These are phyloP conservation scores for Dionaea muscipula DNA, from an alignment of 179 eudicot species.

Conservation along the genomic window DNA sequence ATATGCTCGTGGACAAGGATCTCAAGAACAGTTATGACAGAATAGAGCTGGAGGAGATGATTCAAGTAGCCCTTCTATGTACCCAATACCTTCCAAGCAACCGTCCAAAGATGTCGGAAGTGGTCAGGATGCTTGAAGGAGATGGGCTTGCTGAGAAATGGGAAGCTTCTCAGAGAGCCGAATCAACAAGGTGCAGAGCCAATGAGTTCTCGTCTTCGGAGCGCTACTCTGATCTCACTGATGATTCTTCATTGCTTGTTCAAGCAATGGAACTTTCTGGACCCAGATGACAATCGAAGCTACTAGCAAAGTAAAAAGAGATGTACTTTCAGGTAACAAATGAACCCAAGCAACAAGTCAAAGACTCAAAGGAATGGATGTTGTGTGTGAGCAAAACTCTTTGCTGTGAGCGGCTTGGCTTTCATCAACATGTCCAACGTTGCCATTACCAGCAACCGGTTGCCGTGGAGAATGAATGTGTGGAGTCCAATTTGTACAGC, in stretches of 20 bases:
- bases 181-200: conserved; percentile 44
- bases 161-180: conserved; percentile 83
- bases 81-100: conserved; percentile 63
- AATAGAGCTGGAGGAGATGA: conserved; percentile 77
- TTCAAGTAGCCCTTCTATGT: conserved; percentile 69
- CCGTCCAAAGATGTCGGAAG: conserved; percentile 85
- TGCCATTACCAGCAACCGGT: background rate
- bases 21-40: conserved; percentile 42
- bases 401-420: background rate
- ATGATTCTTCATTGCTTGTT: conserved; percentile 72
- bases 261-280: conserved; percentile 98
- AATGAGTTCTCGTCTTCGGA: conserved; percentile 77
- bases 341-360: too few relatives aligned
- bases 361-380: too few relatives aligned
- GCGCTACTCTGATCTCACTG: conserved; percentile 82
- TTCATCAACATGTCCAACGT: background rate
- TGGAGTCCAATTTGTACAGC: background rate
- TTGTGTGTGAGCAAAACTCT: too few relatives aligned
- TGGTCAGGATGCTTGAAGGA: conserved; percentile 83
- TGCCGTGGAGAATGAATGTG: too few relatives aligned
- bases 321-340: too few relatives aligned
- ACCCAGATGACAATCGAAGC: conserved; percentile 60
- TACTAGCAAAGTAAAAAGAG: too few relatives aligned
- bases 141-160: conserved; percentile 84
- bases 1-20: conserved; percentile 65